Base-by-base conservation (phyloP, 2,329 filamentous ascomycete genomes). In the Neonectria sp. region DNA sequence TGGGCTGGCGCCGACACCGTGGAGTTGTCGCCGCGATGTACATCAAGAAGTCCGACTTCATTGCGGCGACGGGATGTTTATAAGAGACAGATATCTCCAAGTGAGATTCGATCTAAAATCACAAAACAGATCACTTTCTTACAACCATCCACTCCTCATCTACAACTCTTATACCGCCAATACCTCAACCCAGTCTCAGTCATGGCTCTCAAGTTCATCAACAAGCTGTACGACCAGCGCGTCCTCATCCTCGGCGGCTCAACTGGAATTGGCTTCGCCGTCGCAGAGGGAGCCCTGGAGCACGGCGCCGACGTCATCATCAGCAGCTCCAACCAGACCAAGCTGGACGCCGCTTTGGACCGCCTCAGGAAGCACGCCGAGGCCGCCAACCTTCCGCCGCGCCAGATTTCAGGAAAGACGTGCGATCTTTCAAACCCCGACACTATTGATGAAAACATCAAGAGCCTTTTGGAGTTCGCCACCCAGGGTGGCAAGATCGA, bases 211-310 rank as follows among this genome's bases (percentile, higher is more conserved):
- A 79, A 75, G 60, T 76, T 70, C 59, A 73, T 73, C 61, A 79
- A 78, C 70, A 82, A 82, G 68, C 76, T 82, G 21, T 74, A 78
- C 24, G 72, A 73, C 70, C 75, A 75, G 48, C 80, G 79, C 67
- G 78, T 91, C 71, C 86, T 93, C 46, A 79, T 93, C 74, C 83
- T 92, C 53, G 91, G 91, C 51, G 91, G 89, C 46, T 87, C 88
- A 2, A 85, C 86, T 17, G 91, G 91, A 58, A 90, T 93, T 46
- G 91, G 90, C 35, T 89, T 85, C 69, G 84, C 81, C 61, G 87
- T 90, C 12, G 90, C 90, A 58, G 86, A 91, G 81, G 86, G 85
- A 2, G 80, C 83, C 15, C 76, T 91, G 48, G 86, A 87, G 60
- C 80, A 86, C 64, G 88, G 88, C 37, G 87, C 86, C 45, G 77